These are phyloP conservation scores for Alternaria incomplexa DNA, from an alignment of 2,329 filamentous ascomycete genomes.

Conservation along the genomic window DNA sequence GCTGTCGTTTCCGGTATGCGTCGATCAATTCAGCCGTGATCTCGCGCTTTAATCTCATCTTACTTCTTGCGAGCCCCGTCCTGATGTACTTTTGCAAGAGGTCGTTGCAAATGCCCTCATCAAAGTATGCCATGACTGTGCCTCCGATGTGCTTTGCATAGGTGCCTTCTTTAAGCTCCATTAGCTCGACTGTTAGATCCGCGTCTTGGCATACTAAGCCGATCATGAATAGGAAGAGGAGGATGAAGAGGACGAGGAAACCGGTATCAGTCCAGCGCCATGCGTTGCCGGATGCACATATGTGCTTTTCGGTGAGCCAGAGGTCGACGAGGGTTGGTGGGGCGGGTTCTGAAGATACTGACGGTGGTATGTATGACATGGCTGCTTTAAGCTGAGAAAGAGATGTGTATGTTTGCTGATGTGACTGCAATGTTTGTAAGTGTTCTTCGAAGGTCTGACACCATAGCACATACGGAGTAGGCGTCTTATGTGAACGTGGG, in stretches of 20 bases:
- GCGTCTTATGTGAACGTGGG: background rate
- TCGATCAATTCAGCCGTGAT: background rate
- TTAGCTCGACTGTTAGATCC: background rate
- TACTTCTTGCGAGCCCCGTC: rapidly evolving
- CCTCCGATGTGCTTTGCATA: background rate
- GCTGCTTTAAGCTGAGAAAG: background rate
- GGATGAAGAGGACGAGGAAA: background rate
- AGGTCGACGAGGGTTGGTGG: background rate
- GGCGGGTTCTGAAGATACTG: background rate
- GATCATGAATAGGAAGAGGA: background rate
- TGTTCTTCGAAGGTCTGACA: background rate
- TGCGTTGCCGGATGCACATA: background rate
- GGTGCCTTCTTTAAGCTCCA: background rate
- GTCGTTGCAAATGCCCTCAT: background rate
- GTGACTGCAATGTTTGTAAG: background rate
- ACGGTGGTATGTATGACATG: background rate
- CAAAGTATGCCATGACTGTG: background rate
- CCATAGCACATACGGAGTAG: background rate
- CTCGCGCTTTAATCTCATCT: background rate
- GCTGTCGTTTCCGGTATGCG: background rate
- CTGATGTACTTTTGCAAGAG: background rate
- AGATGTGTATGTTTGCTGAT: background rate
- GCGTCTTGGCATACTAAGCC: background rate
- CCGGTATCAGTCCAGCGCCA: background rate
- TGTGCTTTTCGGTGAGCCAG: background rate